Base-by-base conservation (phyloP, 2,329 filamentous ascomycete species). In the Penicillium nordicum region DNA sequence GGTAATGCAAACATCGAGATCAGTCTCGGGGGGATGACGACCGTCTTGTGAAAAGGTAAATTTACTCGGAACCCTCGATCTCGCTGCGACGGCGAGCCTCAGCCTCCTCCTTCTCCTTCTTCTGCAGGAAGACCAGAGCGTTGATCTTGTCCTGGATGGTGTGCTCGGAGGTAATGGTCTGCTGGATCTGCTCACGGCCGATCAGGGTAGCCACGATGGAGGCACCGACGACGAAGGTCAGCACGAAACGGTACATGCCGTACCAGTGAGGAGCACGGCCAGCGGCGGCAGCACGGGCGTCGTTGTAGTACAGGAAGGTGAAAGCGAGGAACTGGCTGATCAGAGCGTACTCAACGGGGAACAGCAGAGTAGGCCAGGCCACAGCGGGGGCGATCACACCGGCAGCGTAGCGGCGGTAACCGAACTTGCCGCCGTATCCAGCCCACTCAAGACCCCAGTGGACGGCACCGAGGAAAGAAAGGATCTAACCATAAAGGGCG, bases 401-500 rank as follows among this genome's bases (percentile, higher is more conserved):
- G 63, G 92, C 85, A n/a, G 85, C 85, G 72, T 96, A 97, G 60
- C 92, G 88, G 66, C 85, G 85, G 66, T 88, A 90, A 51, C 90
- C 88, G 55, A 89, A 87, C 59, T 82, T 67, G 69, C 84, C 75
- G 74, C 87, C 77, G 72, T 81, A 87, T 76, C 88, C 78, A 49
- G 89, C 89, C 73, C 88, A 95, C 75, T 96, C 92, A 18, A 96
- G 81, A 54, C 92, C 92, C 89, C 93, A 97, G 75, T 97, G 93
- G 67, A 96, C 87, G 34, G 92, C 92, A 43, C 93, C 93, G 1
- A 97, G 84, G 80, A 96, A 97, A 29, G 92, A 96, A 66, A 96
- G 89, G 67, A 96, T 94, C 86, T 88, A 60, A 18, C 42, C 47
- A 45, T 29, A 37, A 45, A 25, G 5, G 30, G 34, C 48, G 23